Base-by-base conservation (phyloP, 257 asterid genomes). In the Fraxinus pennsylvanica region DNA sequence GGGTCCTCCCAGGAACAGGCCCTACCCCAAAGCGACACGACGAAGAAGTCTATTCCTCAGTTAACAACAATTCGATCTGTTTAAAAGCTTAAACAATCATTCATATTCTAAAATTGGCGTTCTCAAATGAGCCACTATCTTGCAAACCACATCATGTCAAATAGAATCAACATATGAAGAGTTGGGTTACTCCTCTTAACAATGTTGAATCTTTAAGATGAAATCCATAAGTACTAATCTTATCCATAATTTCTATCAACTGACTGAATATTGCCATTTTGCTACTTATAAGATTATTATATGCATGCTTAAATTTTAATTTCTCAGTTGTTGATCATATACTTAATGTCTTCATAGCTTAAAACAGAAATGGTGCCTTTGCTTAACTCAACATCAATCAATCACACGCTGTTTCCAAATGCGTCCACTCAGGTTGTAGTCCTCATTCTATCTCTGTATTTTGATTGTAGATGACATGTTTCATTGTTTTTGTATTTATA, bases 331-430 rank as follows among this genome's bases (percentile, higher is more conserved):
- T 35, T 71, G 74, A 65, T 73, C 59, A 47, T 30, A 61, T 67
- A 57, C 54, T 21, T 74, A 25, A 25, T 80, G 19, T 45, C 73
- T 68, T 68, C 33, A 15, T 70, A 54, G 65, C 74, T 80, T 68
- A 78, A 80, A 67, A 79, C 84, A 83, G 84, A 78, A 71, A 88
- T 88, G 92, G 85, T 78, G 79, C 81, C 87, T 66, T 79, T 86
- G 82, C 85, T 77, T 66, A 81, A 81, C 43, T 81, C 89, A 66
- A 74, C 87, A 45, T 76, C 86, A 45, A 78, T 78, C 76, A 86
- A 84, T 38, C 90, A 72, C 54, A 72, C 76, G 36, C 69, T 82
- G 77, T 68, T 82, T 73, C 86, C 86, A 25, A 83, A 70, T 80
- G 82, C 88, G 39, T 85, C 84, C 17, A 76, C 79, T 78, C 87